Evolutionary conservation across 2,329 filamentous ascomycete genomes (phyloP).

Genomic region (Fusarium setosum): DNA sequence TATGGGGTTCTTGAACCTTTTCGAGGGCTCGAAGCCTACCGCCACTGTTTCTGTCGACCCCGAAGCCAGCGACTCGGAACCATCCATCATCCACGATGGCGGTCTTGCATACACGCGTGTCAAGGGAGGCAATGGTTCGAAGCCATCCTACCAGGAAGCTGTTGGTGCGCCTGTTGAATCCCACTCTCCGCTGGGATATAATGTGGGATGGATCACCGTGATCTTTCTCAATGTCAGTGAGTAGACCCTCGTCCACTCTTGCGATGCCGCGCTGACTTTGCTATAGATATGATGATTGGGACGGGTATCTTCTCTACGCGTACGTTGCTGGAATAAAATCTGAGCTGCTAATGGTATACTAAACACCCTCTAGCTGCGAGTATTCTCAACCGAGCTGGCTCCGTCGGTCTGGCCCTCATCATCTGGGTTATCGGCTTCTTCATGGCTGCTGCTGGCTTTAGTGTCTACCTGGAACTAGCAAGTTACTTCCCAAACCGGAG

Average conservation of each 20-base stretch:
- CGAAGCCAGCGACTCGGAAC: slow-evolving; percentile 19
- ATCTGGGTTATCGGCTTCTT: slow-evolving; percentile 74
- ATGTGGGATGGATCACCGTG: slow-evolving; percentile 66
- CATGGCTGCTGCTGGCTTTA: slow-evolving; percentile 65
- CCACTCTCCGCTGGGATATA: slow-evolving; percentile 68
- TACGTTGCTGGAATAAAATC: slow-evolving; percentile 37
- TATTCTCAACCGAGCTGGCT: slow-evolving; percentile 69
- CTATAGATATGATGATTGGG: slow-evolving; percentile 66
- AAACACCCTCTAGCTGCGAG: slow-evolving; percentile 36
- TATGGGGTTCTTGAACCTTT: slow-evolving; percentile 23
- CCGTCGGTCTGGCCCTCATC: slow-evolving; percentile 70
- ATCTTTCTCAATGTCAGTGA: slow-evolving; percentile 67
- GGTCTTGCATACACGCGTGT: slow-evolving; percentile 31
- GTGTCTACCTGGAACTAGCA: slow-evolving; percentile 72
- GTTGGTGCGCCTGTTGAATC: slow-evolving; percentile 70
- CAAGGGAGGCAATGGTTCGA: slow-evolving; percentile 60
- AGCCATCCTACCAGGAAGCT: slow-evolving; percentile 68
- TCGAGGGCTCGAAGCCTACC: slow-evolving; percentile 15
- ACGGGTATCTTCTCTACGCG: slow-evolving; percentile 73
- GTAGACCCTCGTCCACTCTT: background rate
- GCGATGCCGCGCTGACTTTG: background rate
- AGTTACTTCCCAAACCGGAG: slow-evolving; percentile 75
- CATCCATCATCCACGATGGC: slow-evolving; percentile 31
- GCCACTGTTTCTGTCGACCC: slow-evolving; percentile 1
- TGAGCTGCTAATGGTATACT: background rate